Conservation (phyloP, 202 grass and related monocot genomes). For the Setaria italica region DNA sequence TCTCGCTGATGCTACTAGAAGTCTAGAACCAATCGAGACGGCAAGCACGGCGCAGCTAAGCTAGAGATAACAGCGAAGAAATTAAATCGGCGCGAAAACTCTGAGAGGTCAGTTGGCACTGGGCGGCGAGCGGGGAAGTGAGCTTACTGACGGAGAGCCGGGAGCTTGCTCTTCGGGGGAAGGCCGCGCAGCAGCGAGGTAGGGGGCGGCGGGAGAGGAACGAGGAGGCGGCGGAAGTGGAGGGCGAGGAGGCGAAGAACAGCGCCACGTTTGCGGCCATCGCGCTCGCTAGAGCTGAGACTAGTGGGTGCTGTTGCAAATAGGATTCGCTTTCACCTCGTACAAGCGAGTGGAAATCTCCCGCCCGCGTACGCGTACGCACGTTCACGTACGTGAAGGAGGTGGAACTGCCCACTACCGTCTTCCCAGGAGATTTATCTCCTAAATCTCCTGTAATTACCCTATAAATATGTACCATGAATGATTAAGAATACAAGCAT, state of each 20-base stretch:
- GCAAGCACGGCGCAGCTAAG: not conserved
- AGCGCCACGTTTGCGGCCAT: conserved; percentile 59
- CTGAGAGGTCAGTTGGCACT: not conserved
- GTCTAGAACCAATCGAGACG: not conserved
- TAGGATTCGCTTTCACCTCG: too few relatives aligned
- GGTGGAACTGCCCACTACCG: too few relatives aligned
- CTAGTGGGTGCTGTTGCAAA: too few relatives aligned
- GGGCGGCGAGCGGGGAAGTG: not conserved
- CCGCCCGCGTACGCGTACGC: too few relatives aligned
- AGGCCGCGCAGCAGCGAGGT: conserved; percentile 31
- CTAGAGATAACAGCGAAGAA: not conserved
- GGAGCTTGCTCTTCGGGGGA: not conserved
- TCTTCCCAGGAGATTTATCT: too few relatives aligned
- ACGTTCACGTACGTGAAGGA: too few relatives aligned
- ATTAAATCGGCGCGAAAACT: not conserved
- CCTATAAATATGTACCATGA: too few relatives aligned
- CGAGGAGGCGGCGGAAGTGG: conserved; percentile 36
- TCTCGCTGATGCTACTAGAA: not conserved
- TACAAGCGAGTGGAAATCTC: too few relatives aligned
- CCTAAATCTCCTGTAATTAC: too few relatives aligned
- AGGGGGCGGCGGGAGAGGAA: conserved; percentile 7
- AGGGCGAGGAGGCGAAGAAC: conserved; percentile 26
- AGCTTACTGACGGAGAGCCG: conserved; percentile 48
- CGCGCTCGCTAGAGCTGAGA: conserved; percentile 9
- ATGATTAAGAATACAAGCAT: too few relatives aligned